Conservation (phyloP, 768 basidiomycete genomes). For the Saitozyma sp. region DNA sequence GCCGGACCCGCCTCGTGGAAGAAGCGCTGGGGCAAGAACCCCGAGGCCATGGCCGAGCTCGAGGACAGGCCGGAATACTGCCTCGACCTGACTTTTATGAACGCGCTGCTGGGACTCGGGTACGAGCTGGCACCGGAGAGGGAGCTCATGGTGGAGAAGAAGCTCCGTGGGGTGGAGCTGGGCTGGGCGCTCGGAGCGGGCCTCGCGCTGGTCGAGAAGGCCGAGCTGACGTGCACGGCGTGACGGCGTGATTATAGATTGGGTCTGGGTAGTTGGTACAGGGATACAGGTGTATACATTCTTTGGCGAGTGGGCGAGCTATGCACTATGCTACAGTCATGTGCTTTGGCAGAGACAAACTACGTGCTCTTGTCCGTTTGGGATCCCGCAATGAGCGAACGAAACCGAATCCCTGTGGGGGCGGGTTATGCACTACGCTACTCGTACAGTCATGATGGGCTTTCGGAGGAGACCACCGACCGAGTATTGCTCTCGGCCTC, state of each 20-base stretch:
- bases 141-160: constrained; percentile 72
- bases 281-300: not conserved
- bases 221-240: constrained; percentile 49
- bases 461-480: too few relatives aligned
- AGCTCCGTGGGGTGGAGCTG: constrained; percentile 82
- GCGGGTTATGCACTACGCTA: too few relatives aligned
- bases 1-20: constrained; percentile 65
- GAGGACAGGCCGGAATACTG: constrained; percentile 88
- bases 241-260: constrained; percentile 14
- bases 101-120: constrained; percentile 77
- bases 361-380: too few relatives aligned
- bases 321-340: too few relatives aligned
- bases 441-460: too few relatives aligned
- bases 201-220: constrained; percentile 51
- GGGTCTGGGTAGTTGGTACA: not conserved
- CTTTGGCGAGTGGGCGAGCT: too few relatives aligned
- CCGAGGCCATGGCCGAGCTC: constrained; percentile 66
- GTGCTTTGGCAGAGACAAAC: too few relatives aligned
- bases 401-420: too few relatives aligned
- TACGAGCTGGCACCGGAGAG: constrained; percentile 79
- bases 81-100: constrained; percentile 93
- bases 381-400: too few relatives aligned
- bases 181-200: constrained; percentile 88
- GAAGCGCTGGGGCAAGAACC: constrained; percentile 49
- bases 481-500: too few relatives aligned